phyloP scores from a whole-genome alignment of 805 yeast genomes.

The Suhomyces pyralidae region DNA sequence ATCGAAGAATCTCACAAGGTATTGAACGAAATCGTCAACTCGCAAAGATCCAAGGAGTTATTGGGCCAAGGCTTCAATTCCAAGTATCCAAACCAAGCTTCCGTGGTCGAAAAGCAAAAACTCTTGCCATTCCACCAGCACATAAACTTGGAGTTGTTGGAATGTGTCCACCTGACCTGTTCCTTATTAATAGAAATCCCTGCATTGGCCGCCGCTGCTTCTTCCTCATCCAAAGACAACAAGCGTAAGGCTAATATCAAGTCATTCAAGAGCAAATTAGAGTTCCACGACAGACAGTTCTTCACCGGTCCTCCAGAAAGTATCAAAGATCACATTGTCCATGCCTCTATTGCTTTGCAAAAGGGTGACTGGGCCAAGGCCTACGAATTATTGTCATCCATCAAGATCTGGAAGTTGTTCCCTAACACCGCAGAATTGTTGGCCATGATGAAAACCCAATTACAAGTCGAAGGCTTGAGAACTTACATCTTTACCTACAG shows the following conservation, averaged over 20 bases:
- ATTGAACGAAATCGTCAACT: slow-evolving; percentile 81
- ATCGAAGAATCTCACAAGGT: slow-evolving; percentile 84
- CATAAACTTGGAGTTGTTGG: slow-evolving; percentile 90
- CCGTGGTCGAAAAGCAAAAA: slow-evolving; percentile 68
- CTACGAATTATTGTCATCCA: slow-evolving; percentile 63
- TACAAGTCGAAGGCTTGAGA: slow-evolving; percentile 87
- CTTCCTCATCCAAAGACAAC: slow-evolving; percentile 58
- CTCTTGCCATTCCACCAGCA: slow-evolving; percentile 97
- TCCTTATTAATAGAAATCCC: slow-evolving; percentile 92
- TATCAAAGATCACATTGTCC: slow-evolving; percentile 87
- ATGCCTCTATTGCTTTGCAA: slow-evolving; percentile 85
- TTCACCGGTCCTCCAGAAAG: slow-evolving; percentile 98
- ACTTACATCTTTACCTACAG: slow-evolving; percentile 89
- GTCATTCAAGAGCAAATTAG: slow-evolving; percentile 87
- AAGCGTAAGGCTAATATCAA: slow-evolving; percentile 58
- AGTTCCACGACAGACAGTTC: slow-evolving; percentile 88
- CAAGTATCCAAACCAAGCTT: slow-evolving; percentile 57
- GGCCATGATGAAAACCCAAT: slow-evolving; percentile 68
- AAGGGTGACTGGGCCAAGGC: slow-evolving; percentile 88
- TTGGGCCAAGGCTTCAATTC: slow-evolving; percentile 84
- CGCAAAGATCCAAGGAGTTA: slow-evolving; percentile 84
- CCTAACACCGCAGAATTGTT: slow-evolving; percentile 66
- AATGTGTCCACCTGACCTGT: slow-evolving; percentile 87
- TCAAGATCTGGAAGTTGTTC: slow-evolving; percentile 84
- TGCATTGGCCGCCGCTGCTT: slow-evolving; percentile 72